Evolutionary conservation across 179 eudicot genomes (phyloP).

Genomic region (Camellia oleifera): DNA sequence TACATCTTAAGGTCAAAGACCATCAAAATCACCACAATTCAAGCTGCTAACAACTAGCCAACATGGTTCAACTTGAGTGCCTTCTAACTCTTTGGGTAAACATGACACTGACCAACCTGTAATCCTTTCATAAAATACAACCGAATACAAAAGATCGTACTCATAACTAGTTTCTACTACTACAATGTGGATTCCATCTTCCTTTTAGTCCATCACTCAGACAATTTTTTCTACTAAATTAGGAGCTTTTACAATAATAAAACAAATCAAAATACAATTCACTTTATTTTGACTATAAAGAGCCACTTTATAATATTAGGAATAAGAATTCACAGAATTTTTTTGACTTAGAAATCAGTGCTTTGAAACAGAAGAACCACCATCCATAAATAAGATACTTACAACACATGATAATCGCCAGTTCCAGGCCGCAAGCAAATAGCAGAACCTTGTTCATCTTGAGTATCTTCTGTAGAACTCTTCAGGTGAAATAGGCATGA

Average conservation of each 20-base stretch:
- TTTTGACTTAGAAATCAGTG: neutral
- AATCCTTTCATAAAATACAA: neutral
- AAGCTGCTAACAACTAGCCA: too few species aligned
- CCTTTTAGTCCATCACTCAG: neutral
- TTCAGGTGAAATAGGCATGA: slow-evolving; percentile 58
- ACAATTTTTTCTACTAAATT: neutral
- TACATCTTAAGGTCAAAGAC: neutral
- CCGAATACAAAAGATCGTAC: neutral
- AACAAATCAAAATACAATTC: too few species aligned
- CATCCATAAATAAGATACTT: slow-evolving; percentile 28
- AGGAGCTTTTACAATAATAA: neutral
- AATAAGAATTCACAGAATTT: too few species aligned
- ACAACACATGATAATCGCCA: slow-evolving; percentile 81
- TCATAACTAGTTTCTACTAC: neutral
- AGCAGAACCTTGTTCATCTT: slow-evolving; percentile 46
- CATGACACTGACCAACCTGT: neutral
- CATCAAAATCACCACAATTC: neutral
- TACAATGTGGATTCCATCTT: neutral
- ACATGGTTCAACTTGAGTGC: too few species aligned
- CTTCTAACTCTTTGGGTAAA: neutral
- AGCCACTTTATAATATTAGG: too few species aligned
- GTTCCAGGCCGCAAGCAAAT: slow-evolving; percentile 69
- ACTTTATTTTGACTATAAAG: too few species aligned
- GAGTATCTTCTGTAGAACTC: slow-evolving; percentile 56
- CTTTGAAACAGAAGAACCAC: neutral